These are phyloP conservation scores for Crucihimalaya himalaica DNA, from an alignment of 345 rosid genomes.

Conservation along the genomic window DNA sequence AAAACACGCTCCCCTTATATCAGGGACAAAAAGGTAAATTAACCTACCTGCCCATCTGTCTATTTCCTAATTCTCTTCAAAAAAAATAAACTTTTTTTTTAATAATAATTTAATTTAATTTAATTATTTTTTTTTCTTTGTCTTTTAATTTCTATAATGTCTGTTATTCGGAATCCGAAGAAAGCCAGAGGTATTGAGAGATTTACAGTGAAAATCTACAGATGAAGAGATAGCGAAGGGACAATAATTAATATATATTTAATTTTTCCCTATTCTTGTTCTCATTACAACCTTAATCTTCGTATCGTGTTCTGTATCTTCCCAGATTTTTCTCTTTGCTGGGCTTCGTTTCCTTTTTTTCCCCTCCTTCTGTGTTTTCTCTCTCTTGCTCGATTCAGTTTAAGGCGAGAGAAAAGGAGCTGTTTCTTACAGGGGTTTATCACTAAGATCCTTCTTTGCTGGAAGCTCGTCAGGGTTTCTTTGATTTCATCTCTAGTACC, in stretches of 20 bases:
- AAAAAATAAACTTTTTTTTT: neutral
- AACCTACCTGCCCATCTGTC: constrained; percentile 31
- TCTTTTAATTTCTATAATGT: neutral
- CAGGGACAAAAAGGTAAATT: constrained; percentile 24
- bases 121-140: neutral
- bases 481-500: constrained; percentile 6
- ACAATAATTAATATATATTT: neutral
- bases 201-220: constrained; percentile 32
- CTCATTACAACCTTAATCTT: constrained; percentile 33
- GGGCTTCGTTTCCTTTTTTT: constrained; percentile 33
- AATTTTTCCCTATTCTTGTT: constrained; percentile 17
- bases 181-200: constrained; percentile 2
- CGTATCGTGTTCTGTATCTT: constrained; percentile 19
- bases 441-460: constrained; percentile 26
- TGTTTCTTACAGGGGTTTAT: constrained; percentile 45
- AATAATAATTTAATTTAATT: no score
- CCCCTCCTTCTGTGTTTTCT: neutral
- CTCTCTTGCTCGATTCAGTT: constrained; percentile 33
- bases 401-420: constrained; percentile 3
- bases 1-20: neutral
- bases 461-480: constrained; percentile 20
- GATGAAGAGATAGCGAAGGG: constrained; percentile 6
- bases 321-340: constrained; percentile 21
- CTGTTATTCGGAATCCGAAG: constrained; percentile 29
- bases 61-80: neutral